Conservation (phyloP, 2,329 filamentous ascomycete species). For the Calonectria fujianensis region DNA sequence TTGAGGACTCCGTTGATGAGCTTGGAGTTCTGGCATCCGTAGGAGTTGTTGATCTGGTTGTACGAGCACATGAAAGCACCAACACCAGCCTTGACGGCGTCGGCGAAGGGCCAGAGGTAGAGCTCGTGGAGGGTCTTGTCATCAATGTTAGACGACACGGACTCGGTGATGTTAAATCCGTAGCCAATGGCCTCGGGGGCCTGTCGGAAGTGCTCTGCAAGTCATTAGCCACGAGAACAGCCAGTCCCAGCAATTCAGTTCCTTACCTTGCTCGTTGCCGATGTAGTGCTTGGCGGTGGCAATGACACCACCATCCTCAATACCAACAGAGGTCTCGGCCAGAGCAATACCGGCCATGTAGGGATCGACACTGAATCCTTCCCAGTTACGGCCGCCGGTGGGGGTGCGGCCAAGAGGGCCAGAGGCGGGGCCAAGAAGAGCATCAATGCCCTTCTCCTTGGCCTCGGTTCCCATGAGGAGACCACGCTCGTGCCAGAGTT, state of each 20-base stretch:
- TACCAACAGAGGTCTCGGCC: conserved; percentile 83
- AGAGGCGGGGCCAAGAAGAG: conserved; percentile 75
- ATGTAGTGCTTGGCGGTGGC: conserved; percentile 88
- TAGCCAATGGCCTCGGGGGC: conserved; percentile 69
- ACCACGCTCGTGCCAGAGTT: conserved; percentile 75
- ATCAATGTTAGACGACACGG: conserved; percentile 77
- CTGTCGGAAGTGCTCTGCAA: conserved; percentile 81
- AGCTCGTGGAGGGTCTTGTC: conserved; percentile 85
- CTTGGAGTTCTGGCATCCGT: conserved; percentile 86
- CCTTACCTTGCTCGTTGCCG: conserved; percentile 79
- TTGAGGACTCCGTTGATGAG: conserved; percentile 86
- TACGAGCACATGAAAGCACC: conserved; percentile 81
- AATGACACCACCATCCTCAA: conserved; percentile 88
- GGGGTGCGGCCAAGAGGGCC: conserved; percentile 69
- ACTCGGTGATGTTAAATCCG: conserved; percentile 78
- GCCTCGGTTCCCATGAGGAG: conserved; percentile 76
- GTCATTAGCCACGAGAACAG: conserved; percentile 27
- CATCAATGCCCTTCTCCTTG: conserved; percentile 84
- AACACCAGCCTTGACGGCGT: conserved; percentile 81
- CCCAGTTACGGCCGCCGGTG: conserved; percentile 76
- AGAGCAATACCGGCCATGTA: conserved; percentile 84
- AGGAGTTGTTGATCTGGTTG: conserved; percentile 87
- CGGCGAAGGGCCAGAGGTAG: conserved; percentile 86
- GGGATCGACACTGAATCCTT: conserved; percentile 82
- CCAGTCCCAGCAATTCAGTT: not conserved